Conservation (phyloP, 495 filamentous ascomycete species). For the Penicillium pancosmium region DNA sequence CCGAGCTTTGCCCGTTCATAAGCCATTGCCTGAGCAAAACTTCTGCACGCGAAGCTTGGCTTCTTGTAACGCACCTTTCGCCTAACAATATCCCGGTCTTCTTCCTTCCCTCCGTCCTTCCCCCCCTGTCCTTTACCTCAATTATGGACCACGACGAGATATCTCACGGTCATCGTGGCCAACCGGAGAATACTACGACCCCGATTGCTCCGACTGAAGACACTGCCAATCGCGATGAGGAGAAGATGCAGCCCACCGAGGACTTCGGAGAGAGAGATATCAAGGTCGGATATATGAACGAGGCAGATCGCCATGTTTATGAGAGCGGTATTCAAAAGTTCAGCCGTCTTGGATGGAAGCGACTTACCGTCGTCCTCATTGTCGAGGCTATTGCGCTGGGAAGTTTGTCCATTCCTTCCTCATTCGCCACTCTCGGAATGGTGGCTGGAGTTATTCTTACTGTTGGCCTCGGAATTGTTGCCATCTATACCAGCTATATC, state of each 20-base stretch:
- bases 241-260: conserved; percentile 13
- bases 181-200: neutral
- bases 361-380: conserved; percentile 46
- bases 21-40: conserved; percentile 10
- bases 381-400: conserved; percentile 64
- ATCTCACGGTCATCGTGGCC: conserved; percentile 9
- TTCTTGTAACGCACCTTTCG: neutral
- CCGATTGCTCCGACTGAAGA: neutral
- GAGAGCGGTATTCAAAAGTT: conserved; percentile 16
- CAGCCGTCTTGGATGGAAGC: conserved; percentile 12
- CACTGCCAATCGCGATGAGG: conserved; percentile 1
- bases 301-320: conserved; percentile 21
- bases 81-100: neutral
- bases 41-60: neutral
- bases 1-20: conserved; percentile 14
- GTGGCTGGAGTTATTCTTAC: conserved; percentile 51
- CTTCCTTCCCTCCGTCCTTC: neutral
- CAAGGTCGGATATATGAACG: conserved; percentile 25
- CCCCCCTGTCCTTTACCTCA: neutral
- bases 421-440: conserved; percentile 61
- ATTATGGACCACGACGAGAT: conserved; percentile 16
- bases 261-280: conserved; percentile 20
- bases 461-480: conserved; percentile 41
- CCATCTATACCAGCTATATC: conserved; percentile 57
- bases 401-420: conserved; percentile 55